Base-by-base conservation (phyloP, 108 stramenopile genomes). In the Cyclotella baltica region DNA sequence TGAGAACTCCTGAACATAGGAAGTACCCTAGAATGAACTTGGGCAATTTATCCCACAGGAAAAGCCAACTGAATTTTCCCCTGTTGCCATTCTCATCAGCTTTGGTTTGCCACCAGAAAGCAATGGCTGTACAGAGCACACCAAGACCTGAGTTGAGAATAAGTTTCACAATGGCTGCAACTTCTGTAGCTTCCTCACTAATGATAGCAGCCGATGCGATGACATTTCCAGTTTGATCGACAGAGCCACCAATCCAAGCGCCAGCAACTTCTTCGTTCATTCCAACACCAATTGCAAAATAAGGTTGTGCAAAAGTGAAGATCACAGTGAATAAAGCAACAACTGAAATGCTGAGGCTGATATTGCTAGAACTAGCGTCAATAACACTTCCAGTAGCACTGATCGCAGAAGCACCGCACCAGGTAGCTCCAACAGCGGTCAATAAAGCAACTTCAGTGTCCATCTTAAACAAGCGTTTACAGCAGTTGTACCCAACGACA, bases 21-120 rank as follows among this genome's bases (percentile, higher is more conserved):
- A 63, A 63, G 28, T 63, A 63, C 6, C 62, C 62, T 11, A 63
- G 62, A 33, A 63, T 28, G 29, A 63, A 63, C 62, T 63, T 63
- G 34, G 62, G 62, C 18, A 63, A 30, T 30, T 63, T 63, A 27
- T 63, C 62, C 62, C 62, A 63, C 62, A 63, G 28, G 62, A 63
- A 63, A 15, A 27, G 29, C 62, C 62, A 63, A 37, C 62, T 63
- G 28, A 63, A 63, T 27, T 63, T 63, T 63, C 40, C 40, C 40
- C 13, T 43, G 40, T 63, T 63, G 8, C 62, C 62, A 19, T 63
- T 28, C 19, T 63, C 19, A 19, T 37, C 28, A 27, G 62, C n/a
- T 37, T 63, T 63, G 31, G 62, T 36, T 19, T 63, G 62, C 62
- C 62, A 63, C 62, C 62, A 63, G 62, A 63, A 63, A 13, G 62